These are phyloP conservation scores for Fusarium anthophilum DNA, from an alignment of 2,329 filamentous ascomycete species.

Conservation along the genomic window DNA sequence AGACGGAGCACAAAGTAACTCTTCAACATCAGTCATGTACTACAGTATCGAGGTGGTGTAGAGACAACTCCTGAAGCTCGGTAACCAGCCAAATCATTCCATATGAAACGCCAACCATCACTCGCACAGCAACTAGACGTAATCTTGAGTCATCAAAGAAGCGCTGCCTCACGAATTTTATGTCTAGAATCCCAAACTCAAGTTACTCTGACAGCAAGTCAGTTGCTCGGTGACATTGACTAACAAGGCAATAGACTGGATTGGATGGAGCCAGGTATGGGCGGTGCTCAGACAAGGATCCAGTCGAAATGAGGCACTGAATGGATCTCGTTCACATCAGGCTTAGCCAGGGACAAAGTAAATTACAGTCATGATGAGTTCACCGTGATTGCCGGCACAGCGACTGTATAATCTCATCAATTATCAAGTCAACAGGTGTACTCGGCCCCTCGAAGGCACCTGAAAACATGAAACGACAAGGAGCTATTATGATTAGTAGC, in stretches of 20 bases:
- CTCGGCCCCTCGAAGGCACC: not conserved
- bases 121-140: constrained; percentile 15
- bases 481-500: not conserved
- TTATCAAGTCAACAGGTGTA: constrained; percentile 12
- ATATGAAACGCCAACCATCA: not conserved
- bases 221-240: constrained; percentile 33
- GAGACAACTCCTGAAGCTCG: constrained; percentile 10
- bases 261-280: constrained; percentile 19
- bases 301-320: constrained; percentile 39
- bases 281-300: constrained; percentile 20
- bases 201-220: constrained; percentile 2
- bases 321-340: constrained; percentile 41
- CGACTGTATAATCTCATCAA: not conserved
- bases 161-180: not conserved
- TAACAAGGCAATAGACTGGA: constrained; percentile 22
- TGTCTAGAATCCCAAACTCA: not conserved
- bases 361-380: constrained; percentile 33
- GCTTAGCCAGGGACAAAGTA: constrained; percentile 33
- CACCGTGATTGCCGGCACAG: constrained; percentile 18
- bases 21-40: not conserved
- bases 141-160: not conserved
- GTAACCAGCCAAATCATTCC: constrained; percentile 19
- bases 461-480: constrained; percentile 28
- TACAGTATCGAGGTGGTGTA: not conserved
- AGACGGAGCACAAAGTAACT: not conserved